Percentiles rank a stretch among this genome's conserved stretches.
These are phyloP conservation scores for Volvox carteri DNA, from an alignment of 163 green algal genomes.

Conservation along the genomic window DNA sequence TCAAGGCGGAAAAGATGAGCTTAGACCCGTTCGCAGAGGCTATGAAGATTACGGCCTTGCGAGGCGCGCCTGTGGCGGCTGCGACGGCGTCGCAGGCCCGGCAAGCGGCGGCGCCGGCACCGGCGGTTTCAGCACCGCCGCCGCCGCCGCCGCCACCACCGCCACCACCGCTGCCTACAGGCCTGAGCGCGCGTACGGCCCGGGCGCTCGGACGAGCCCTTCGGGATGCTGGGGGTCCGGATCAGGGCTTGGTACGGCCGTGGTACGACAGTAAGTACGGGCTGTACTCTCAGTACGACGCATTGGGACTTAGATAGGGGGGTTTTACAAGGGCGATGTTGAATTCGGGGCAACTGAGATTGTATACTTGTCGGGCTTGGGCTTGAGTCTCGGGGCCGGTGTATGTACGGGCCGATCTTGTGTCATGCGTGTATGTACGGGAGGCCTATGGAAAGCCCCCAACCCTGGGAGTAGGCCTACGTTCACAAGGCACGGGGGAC, in stretches of 20 bases:
- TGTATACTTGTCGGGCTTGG: too few relatives aligned
- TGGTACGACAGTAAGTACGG: slow-evolving; percentile 15
- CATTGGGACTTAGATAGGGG: too few relatives aligned
- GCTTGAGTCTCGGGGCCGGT: too few relatives aligned
- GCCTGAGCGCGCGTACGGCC: neutral
- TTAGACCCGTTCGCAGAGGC: slow-evolving; percentile 22
- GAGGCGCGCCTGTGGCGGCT: neutral
- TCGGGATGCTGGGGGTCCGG: neutral
- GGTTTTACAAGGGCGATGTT: too few relatives aligned
- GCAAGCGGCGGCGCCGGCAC: neutral
- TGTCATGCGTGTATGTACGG: too few relatives aligned
- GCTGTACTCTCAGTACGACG: too few relatives aligned
- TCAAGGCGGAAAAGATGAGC: neutral
- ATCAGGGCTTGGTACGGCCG: neutral
- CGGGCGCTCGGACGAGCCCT: neutral
- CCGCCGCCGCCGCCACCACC: neutral
- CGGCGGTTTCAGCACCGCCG: neutral
- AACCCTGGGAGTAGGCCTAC: too few relatives aligned
- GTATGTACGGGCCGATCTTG: too few relatives aligned
- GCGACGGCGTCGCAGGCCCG: neutral
- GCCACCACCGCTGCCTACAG: neutral
- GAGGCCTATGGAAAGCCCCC: too few relatives aligned
- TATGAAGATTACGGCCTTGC: slow-evolving; percentile 12
- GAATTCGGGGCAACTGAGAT: too few relatives aligned
- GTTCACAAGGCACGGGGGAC: too few relatives aligned